phyloP scores from a whole-genome alignment of 257 asterid genomes.

The Osmanthus fragrans region DNA sequence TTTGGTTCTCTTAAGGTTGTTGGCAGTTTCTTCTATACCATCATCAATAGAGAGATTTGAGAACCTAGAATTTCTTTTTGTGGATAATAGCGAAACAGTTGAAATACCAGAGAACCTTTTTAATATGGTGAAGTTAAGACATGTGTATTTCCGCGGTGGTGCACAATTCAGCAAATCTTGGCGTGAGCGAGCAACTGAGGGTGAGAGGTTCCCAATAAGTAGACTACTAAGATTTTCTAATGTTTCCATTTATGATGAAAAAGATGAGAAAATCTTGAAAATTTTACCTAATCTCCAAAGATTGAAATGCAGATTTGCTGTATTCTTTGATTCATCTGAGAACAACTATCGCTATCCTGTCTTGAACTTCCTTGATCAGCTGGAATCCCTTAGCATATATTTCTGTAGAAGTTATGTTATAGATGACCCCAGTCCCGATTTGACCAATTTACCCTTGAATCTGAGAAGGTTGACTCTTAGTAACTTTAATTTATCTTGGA shows the following conservation, averaged over 20 bases:
- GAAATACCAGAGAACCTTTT: too few species aligned
- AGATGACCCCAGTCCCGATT: not conserved
- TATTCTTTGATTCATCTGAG: too few species aligned
- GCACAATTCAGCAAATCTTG: too few species aligned
- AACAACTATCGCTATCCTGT: constrained; percentile 2
- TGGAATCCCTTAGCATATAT: constrained; percentile 12
- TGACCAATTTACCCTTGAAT: constrained; percentile 13
- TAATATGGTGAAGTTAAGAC: too few species aligned
- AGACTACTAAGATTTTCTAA: not conserved
- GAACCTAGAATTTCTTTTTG: too few species aligned
- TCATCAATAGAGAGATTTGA: too few species aligned
- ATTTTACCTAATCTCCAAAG: constrained; percentile 18
- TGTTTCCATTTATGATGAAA: not conserved
- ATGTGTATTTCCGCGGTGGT: too few species aligned
- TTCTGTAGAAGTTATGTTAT: too few species aligned
- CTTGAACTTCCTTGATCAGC: constrained; percentile 13
- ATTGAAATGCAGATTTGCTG: constrained; percentile 5
- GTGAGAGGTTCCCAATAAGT: not conserved
- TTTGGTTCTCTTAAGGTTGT: constrained; percentile 8
- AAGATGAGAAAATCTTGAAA: constrained; percentile 27
- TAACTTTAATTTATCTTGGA: not conserved
- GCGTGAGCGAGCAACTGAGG: not conserved
- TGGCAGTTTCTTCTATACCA: not conserved
- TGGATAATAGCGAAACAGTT: too few species aligned
- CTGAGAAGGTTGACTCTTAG: constrained; percentile 21